Conservation (phyloP, 2,329 filamentous ascomycete genomes). For the Microdochium trichocladiopsis region DNA sequence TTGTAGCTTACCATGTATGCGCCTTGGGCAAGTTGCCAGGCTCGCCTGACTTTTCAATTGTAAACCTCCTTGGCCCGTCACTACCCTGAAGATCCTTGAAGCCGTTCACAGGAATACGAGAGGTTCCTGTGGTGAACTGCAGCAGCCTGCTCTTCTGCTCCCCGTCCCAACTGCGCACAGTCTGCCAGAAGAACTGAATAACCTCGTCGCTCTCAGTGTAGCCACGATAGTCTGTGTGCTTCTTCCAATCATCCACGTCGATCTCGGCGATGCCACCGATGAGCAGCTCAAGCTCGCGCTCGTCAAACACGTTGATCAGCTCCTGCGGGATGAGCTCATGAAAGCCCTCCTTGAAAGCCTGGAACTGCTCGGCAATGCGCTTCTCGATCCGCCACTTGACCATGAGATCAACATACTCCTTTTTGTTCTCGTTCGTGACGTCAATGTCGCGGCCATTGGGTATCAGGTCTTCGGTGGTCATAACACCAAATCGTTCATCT, state of each 20-base stretch:
- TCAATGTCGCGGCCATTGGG: slow-evolving; percentile 85
- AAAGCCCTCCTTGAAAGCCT: slow-evolving; percentile 95
- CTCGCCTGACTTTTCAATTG: slow-evolving; percentile 96
- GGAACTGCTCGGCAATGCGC: slow-evolving; percentile 96
- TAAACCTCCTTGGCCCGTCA: slow-evolving; percentile 90
- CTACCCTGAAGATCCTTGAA: slow-evolving; percentile 99
- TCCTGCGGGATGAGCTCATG: slow-evolving; percentile 95
- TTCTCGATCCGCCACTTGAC: slow-evolving; percentile 99
- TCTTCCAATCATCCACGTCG: slow-evolving; percentile 99
- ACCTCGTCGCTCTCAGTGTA: slow-evolving; percentile 98
- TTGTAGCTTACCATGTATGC: slow-evolving; percentile 78
- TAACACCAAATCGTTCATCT: slow-evolving; percentile 93
- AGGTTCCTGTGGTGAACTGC: slow-evolving; percentile 96
- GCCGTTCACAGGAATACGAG: slow-evolving; percentile 95
- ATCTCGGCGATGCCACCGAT: slow-evolving; percentile 99
- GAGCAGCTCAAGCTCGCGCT: slow-evolving; percentile 90
- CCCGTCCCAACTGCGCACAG: slow-evolving; percentile 91
- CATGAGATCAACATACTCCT: slow-evolving; percentile 96
- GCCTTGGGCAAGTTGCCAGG: slow-evolving; percentile 87
- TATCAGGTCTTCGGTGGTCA: slow-evolving; percentile 89
- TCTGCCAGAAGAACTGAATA: slow-evolving; percentile 98
- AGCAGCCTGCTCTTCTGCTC: slow-evolving; percentile 95
- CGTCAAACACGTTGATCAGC: slow-evolving; percentile 96
- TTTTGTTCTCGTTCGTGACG: slow-evolving; percentile 98
- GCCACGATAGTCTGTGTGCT: slow-evolving; percentile 97